These are phyloP conservation scores for Meripilus lineatus DNA, from an alignment of 1,284 basidiomycete species.

Conservation along the genomic window DNA sequence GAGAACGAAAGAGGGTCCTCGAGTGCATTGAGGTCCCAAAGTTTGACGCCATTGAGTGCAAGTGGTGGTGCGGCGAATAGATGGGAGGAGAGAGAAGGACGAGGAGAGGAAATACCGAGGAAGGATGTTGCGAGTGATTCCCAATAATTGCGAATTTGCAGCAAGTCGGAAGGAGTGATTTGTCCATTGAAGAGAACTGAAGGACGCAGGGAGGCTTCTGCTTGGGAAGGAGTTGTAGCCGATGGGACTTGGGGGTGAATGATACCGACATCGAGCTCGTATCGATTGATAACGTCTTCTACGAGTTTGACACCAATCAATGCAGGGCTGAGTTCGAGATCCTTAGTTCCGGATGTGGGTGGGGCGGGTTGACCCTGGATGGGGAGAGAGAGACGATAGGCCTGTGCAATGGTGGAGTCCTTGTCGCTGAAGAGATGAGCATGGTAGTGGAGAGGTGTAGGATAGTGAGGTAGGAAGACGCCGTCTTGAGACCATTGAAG, in stretches of 20 bases:
- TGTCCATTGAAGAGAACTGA: constrained; percentile 1
- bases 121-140: constrained; percentile 2
- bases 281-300: constrained; percentile 21
- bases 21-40: constrained; percentile 16
- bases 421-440: constrained; percentile 17
- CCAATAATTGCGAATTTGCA: constrained; percentile 4
- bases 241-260: constrained; percentile 5
- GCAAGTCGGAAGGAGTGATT: constrained; percentile 8
- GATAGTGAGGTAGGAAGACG: constrained; percentile 11
- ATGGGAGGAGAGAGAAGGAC: neutral
- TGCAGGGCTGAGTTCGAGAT: constrained; percentile 20
- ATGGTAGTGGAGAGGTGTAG: constrained; percentile 25
- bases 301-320: constrained; percentile 24
- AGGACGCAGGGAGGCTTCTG: no score
- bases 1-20: no score
- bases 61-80: neutral
- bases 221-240: neutral
- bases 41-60: constrained; percentile 6
- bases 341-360: constrained; percentile 9
- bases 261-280: constrained; percentile 26
- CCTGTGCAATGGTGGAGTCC: no score
- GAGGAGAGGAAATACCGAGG: constrained; percentile 2
- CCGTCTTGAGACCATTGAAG: constrained; percentile 14
- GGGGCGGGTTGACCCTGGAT: no score
- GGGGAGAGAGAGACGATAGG: no score